Evolutionary conservation across 345 rosid species (phyloP).

Genomic region (Lagerstroemia speciosa): DNA sequence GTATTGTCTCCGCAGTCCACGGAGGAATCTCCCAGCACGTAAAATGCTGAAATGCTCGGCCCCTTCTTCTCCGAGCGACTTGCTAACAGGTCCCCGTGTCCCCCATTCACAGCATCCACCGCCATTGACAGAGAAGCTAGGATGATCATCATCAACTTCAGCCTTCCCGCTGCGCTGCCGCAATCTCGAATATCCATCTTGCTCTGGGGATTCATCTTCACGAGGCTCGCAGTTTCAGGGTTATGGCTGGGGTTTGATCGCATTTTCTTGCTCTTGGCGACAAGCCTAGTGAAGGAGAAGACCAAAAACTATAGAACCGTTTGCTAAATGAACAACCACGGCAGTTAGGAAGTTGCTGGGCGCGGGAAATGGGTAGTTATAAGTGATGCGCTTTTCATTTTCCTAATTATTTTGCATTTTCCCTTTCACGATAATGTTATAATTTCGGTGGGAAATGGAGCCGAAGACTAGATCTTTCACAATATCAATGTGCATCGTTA

Average conservation of each 20-base stretch:
- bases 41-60: constrained; percentile 26
- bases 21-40: constrained; percentile 59
- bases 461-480: too few relatives aligned
- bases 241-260: background rate
- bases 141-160: background rate
- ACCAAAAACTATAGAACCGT: background rate
- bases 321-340: background rate
- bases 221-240: background rate
- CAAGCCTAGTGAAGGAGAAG: background rate
- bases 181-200: background rate
- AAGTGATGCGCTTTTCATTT: too few relatives aligned
- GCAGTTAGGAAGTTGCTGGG: background rate
- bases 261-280: background rate
- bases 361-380: background rate
- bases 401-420: too few relatives aligned
- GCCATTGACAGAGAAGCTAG: background rate
- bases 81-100: background rate
- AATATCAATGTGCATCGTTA: too few relatives aligned
- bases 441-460: too few relatives aligned
- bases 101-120: background rate
- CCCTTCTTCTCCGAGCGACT: background rate
- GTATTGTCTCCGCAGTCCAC: constrained; percentile 59
- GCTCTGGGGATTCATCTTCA: background rate
- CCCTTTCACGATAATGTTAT: too few relatives aligned
- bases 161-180: background rate